Base-by-base conservation (phyloP, 345 rosid species). In the Viola odorata region DNA sequence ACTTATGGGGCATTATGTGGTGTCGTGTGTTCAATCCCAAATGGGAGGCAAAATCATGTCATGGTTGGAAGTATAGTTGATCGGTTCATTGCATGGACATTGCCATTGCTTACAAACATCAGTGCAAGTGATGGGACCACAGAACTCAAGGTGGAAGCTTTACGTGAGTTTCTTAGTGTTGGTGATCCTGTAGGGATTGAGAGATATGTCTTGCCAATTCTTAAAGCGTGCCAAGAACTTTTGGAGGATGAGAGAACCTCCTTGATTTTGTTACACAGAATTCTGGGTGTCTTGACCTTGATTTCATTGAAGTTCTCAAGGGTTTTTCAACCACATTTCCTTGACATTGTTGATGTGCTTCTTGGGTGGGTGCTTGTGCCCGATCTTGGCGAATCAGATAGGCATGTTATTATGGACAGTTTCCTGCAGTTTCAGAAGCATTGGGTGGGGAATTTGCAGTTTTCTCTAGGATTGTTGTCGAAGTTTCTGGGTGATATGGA, bases 221-320 rank as follows among this genome's bases (percentile, higher is more conserved):
- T 91, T 62, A 82, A 86, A 70, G 85, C 90, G 0, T 91, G 91
- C 70, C 90, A 88, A 67, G 84, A 82, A 47, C 90, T 88, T 65
- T 87, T 91, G 68, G 98, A 91, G 84, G 86, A 91, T 72, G 98
- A 91, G 78, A 81, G 96, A 74, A 91, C 95, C 75, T 82, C 95
- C 73, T 75, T 88, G 67, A 80, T 73, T 78, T 85, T 88, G 62
- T 73, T 91, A 69, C 85, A 69, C 53, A 77, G 76, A 63, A 73
- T 85, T 72, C 68, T 88, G 49, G 78, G 85, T 67, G 69, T 85
- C 68, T 72, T 91, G 63, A 82, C 88, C 69, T 73, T 88, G 81
- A 70, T 91, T 63, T 86, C 92, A 0, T 72, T 86, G 69, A 91
- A 86, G 69, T 88, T 91, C 64, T 73, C 74, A 38, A 61, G 86